Conservation (phyloP, 345 rosid species). For the Aquilaria yunnanensis region DNA sequence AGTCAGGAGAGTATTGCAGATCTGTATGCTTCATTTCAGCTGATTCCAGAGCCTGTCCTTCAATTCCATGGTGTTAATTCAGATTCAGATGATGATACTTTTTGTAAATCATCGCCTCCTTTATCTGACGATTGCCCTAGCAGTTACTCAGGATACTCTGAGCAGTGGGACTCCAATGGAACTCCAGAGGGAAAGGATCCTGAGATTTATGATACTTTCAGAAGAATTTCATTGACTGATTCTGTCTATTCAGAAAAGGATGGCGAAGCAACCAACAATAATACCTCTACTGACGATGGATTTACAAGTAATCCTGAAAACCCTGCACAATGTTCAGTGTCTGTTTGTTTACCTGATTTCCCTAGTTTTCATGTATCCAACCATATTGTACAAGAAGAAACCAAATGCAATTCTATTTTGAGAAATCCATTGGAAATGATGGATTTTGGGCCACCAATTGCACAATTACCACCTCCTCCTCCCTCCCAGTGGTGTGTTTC, state of each 20-base stretch:
- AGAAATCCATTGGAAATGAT: slow-evolving; percentile 7
- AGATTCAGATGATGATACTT: slow-evolving; percentile 79
- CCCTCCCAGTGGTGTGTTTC: slow-evolving; percentile 60
- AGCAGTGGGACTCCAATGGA: slow-evolving; percentile 74
- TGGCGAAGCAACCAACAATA: slow-evolving; percentile 14
- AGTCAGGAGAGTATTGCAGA: slow-evolving; percentile 32
- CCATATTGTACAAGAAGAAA: slow-evolving; percentile 21
- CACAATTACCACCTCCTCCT: slow-evolving; percentile 67
- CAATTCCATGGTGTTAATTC: slow-evolving; percentile 28
- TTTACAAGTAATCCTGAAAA: slow-evolving; percentile 21
- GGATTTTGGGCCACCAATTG: slow-evolving; percentile 13
- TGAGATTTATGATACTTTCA: slow-evolving; percentile 37
- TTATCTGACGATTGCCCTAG: slow-evolving; percentile 63
- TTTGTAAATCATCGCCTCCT: slow-evolving; percentile 73
- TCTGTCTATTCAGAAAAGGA: slow-evolving; percentile 24
- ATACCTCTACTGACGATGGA: slow-evolving; percentile 12
- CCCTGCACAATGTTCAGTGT: slow-evolving; percentile 20
- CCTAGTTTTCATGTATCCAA: slow-evolving; percentile 45
- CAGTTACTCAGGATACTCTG: slow-evolving; percentile 59
- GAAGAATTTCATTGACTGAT: slow-evolving; percentile 32
- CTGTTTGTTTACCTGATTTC: slow-evolving; percentile 38
- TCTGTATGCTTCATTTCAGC: slow-evolving; percentile 75
- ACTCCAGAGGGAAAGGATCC: slow-evolving; percentile 40
- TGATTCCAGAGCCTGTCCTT: slow-evolving; percentile 63
- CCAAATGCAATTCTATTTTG: too few relatives aligned